These are phyloP conservation scores for Fremontodendron californicum DNA, from an alignment of 345 rosid species.

Conservation along the genomic window DNA sequence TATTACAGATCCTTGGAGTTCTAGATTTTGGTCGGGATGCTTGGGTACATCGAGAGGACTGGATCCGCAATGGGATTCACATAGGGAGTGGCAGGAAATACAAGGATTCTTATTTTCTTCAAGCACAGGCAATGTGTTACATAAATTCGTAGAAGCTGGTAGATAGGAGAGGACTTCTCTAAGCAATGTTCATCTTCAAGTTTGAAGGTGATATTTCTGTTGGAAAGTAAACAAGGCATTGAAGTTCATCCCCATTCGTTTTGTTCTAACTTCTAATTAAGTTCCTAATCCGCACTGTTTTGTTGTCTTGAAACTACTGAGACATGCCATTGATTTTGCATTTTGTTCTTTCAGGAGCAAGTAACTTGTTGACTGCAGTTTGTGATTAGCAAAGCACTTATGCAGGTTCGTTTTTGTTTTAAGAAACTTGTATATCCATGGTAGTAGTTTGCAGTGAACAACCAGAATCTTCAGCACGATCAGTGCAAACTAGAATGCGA, in stretches of 20 bases:
- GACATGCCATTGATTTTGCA: neutral
- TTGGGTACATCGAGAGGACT: constrained; percentile 80
- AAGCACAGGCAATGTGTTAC: constrained; percentile 79
- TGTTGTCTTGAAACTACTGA: neutral
- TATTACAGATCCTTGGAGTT: constrained; percentile 37
- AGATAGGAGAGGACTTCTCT: neutral
- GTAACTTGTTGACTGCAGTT: neutral
- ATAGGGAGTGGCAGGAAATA: constrained; percentile 75
- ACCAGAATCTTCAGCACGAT: neutral
- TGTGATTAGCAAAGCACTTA: neutral
- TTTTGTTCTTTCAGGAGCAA: neutral
- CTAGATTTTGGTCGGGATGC: constrained; percentile 85
- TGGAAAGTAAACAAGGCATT: neutral
- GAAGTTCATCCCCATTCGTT: neutral
- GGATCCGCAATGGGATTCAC: constrained; percentile 81
- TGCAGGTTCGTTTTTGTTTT: neutral
- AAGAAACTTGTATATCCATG: neutral
- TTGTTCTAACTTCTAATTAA: neutral
- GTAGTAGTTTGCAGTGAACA: neutral
- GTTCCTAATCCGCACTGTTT: neutral
- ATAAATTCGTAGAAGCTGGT: constrained; percentile 45
- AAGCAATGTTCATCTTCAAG: neutral
- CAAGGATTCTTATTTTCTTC: constrained; percentile 79
- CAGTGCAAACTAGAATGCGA: neutral
- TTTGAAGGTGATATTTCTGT: neutral